Evolutionary conservation across 2,329 filamentous ascomycete genomes (phyloP), one percentile per base, ranked within the genome.

Genomic region (Pestalotiopsis sp.): DNA sequence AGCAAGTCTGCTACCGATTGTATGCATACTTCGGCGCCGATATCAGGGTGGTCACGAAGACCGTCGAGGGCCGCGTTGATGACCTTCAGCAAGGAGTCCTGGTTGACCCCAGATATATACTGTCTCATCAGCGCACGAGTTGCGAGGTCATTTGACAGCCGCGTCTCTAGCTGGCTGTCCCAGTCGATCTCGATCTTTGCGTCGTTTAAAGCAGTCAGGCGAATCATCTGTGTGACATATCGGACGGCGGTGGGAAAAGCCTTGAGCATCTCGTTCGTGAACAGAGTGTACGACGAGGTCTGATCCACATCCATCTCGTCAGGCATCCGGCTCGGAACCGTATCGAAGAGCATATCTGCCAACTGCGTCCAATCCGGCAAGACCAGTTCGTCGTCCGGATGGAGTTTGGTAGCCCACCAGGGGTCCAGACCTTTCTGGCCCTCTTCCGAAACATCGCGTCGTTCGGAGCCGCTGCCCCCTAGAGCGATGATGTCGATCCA

Each of bases 401-500:
- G 75, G 36, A 78, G 39, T 69, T 79, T 78, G 17, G 72, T 77
- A 13, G 76, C 75, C 78, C 78, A 86, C 85, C 86, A 87, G 13
- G 89, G 88, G 74, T 97, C 94, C 4, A 98, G 85, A 0, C 96
- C 96, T 78, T 94, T 95, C 70, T 90, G 91, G 1, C 94, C 96
- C 81, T 98, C 95, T 77, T 99, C 96, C 1, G 93, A 81, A 3
- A 98, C 90, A 76, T 98, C 95, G 70, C 91, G 92, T 60, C 92
- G 89, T 77, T 95, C 92, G 65, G 89, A 87, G 2, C 83, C 80
- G 3, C 86, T 86, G 13, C 90, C 90, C 17, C 89, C 90, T 9
- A 96, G 83, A 7, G 95, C 95, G 64, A 98, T 85, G 17, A 98
- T 88, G 78, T 98, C 90, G 61, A 98, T 92, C 93, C 94, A 98